Base-by-base conservation (phyloP, 2,329 filamentous ascomycete species). In the Whalleya microplaca region DNA sequence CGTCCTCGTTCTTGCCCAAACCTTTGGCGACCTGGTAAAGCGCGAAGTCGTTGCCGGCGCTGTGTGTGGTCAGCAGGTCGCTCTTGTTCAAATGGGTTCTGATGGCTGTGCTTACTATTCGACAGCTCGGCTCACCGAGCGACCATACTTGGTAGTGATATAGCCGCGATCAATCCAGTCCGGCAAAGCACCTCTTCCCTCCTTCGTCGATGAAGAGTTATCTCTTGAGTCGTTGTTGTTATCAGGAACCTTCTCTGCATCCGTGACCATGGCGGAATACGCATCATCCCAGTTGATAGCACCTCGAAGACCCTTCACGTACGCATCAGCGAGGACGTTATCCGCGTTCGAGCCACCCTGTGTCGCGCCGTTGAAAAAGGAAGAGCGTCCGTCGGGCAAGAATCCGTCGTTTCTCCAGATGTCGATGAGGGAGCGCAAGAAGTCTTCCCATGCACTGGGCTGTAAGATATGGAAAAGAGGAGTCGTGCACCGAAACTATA, bases 281-380 rank as follows among this genome's bases (percentile, higher is more conserved):
- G 79, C 86, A 51, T 84, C 81, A 2, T 77, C 72, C 88, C 88
- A 91, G 70, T 90, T 76, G 43, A 91, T 75, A 3, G 74, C 74
- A 3, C 84, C 86, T 12, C 80, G 76, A 2, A 90, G 80, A 0
- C 86, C 86, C 69, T 91, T 91, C 27, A 89, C 80, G 59, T 84
- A 91, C 0, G 88, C 88, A 65, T 91, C 88, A 2, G 88, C 88
- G 16, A 91, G 80, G 3, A 91, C 81, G 54, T 88, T 90, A 68
- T 91, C 88, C 3, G 84, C 82, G 65, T 90, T 90, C 12, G 83
- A 87, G 7, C 88, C 88, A 10, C 86, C 88, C 68, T 91, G 88
- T 0, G 84, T 83, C 16, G 84, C 82, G 9, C 88, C 88, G 59
- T 89, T 91, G 74, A 78, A 88, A 70, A 89, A 86, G 1, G 84